These are phyloP conservation scores for Flaveria floridana DNA, from an alignment of 140 eudicot genomes.

Conservation along the genomic window DNA sequence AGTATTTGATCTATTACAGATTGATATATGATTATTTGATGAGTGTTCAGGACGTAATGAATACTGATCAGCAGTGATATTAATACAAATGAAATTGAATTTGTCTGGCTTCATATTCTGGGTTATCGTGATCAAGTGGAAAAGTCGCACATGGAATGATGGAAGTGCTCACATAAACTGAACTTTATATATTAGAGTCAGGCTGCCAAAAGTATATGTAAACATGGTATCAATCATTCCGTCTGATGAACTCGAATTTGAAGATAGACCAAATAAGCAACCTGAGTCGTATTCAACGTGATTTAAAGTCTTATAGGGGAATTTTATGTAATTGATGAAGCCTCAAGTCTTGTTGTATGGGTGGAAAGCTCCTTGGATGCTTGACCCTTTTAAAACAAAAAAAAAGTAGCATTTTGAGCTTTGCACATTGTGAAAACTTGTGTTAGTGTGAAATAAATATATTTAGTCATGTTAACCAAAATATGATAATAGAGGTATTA, in stretches of 20 bases:
- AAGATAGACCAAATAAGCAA: neutral
- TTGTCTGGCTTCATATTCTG: neutral
- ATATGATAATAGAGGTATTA: too few relatives aligned
- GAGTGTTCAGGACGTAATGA: neutral
- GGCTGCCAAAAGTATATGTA: neutral
- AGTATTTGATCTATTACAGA: neutral
- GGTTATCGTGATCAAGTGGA: neutral
- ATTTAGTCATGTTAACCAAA: too few relatives aligned
- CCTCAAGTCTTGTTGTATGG: too few relatives aligned
- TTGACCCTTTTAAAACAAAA: too few relatives aligned
- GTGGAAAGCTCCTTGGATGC: too few relatives aligned
- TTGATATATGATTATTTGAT: neutral
- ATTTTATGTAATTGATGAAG: too few relatives aligned
- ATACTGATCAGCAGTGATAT: neutral
- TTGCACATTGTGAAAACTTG: too few relatives aligned
- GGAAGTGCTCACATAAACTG: neutral
- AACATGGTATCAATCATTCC: neutral
- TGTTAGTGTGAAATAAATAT: too few relatives aligned
- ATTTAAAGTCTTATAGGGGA: too few relatives aligned
- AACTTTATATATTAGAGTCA: neutral
- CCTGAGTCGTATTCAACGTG: too few relatives aligned
- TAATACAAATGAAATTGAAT: neutral
- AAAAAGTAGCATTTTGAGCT: too few relatives aligned
- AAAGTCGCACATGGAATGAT: neutral
- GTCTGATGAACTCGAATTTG: neutral